These are phyloP conservation scores for Boeremia exigua DNA, from an alignment of 2,329 filamentous ascomycete genomes.

Conservation along the genomic window DNA sequence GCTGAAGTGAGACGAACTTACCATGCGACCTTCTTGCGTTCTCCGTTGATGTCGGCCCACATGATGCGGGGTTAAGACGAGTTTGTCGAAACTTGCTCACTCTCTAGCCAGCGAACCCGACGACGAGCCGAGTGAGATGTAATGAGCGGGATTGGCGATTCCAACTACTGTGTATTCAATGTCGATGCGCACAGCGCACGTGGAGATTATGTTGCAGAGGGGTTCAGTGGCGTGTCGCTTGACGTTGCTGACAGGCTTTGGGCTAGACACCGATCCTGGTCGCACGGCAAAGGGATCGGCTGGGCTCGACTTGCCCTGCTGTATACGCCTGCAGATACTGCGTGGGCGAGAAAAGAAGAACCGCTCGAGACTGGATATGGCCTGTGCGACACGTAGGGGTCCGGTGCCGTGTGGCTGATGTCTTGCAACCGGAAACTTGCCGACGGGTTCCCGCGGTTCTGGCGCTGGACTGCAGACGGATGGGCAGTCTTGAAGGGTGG, in stretches of 20 bases:
- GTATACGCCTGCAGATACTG: conserved; percentile 12
- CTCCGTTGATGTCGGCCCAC: conserved; percentile 67
- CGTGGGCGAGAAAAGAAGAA: conserved; percentile 11
- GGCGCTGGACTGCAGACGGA: conserved; percentile 20
- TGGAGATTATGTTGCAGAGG: conserved; percentile 33
- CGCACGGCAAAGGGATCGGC: conserved; percentile 30
- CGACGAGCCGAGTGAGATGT: conserved; percentile 26
- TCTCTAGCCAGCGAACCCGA: conserved; percentile 21
- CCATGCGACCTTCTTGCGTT: conserved; percentile 79
- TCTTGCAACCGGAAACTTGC: conserved; percentile 25
- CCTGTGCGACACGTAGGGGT: conserved; percentile 29
- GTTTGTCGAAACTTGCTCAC: conserved; percentile 41
- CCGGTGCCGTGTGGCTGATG: conserved; percentile 29
- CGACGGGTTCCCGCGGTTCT: conserved; percentile 26
- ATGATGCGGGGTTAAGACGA: conserved; percentile 53
- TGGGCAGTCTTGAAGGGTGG: conserved; percentile 23
- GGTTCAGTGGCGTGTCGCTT: conserved; percentile 32
- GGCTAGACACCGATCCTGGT: conserved; percentile 26
- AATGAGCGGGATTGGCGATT: conserved; percentile 27
- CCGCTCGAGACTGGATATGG: conserved; percentile 23
- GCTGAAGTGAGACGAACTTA: conserved; percentile 50
- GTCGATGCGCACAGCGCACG: conserved; percentile 33
- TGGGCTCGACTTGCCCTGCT: conserved; percentile 28
- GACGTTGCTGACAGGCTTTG: conserved; percentile 20
- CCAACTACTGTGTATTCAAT: conserved; percentile 22